Evolutionary conservation across 257 asterid species (phyloP).

Genomic region (Echites panduratus): DNA sequence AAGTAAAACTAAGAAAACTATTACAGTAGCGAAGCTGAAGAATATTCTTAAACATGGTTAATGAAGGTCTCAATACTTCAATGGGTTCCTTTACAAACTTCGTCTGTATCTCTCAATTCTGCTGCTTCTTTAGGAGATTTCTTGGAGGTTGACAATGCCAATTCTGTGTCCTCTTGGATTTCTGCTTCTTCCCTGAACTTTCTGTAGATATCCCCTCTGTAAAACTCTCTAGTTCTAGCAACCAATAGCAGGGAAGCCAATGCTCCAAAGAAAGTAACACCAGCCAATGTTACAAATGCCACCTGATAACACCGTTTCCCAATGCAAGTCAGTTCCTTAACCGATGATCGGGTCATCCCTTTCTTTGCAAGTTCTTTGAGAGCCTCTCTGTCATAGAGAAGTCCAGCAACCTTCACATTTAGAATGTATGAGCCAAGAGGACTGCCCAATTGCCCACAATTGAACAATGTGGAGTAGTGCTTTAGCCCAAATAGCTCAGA

Average conservation of each 20-base stretch:
- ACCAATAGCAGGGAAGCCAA: conserved; percentile 52
- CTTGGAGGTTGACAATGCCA: conserved; percentile 14
- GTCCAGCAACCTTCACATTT: conserved; percentile 60
- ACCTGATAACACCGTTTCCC: conserved; percentile 46
- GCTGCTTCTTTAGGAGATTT: neutral
- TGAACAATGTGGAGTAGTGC: conserved; percentile 61
- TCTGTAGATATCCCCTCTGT: conserved; percentile 61
- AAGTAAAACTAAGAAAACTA: too few species aligned
- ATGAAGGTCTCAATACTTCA: neutral
- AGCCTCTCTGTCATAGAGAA: conserved; percentile 63
- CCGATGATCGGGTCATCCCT: conserved; percentile 49
- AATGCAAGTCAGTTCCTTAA: conserved; percentile 50
- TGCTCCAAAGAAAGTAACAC: conserved; percentile 53
- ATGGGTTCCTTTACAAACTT: neutral
- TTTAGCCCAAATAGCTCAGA: conserved; percentile 74
- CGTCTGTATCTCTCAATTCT: neutral
- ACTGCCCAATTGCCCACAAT: conserved; percentile 73
- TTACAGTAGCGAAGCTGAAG: neutral
- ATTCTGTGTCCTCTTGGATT: conserved; percentile 21
- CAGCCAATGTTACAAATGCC: conserved; percentile 49
- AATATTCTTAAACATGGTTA: neutral
- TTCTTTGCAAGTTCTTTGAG: conserved; percentile 39
- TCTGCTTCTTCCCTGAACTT: conserved; percentile 51
- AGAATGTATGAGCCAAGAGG: conserved; percentile 67
- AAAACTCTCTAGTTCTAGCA: conserved; percentile 49